Conservation (phyloP, 78 protist genomes). For the Dictyostelium purpureum region DNA sequence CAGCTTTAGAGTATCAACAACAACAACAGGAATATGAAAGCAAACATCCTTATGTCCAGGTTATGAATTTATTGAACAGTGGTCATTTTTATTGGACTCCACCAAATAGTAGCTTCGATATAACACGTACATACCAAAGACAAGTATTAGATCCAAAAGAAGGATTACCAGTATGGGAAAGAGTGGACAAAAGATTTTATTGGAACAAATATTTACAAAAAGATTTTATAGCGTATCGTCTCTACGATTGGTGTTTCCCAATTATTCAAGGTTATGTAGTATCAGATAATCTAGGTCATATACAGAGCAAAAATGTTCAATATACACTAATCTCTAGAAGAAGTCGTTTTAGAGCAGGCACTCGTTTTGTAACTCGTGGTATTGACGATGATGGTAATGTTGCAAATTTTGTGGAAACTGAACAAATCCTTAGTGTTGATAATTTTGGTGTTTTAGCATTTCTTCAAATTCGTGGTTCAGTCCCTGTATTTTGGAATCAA, state of each 20-base stretch:
- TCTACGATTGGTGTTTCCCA: constrained; percentile 81
- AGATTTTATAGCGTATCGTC: constrained; percentile 65
- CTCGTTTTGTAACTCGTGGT: constrained; percentile 90
- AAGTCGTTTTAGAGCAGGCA: constrained; percentile 86
- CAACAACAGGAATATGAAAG: not conserved
- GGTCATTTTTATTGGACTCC: constrained; percentile 73
- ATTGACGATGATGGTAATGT: constrained; percentile 91
- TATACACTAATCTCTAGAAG: constrained; percentile 77
- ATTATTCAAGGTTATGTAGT: constrained; percentile 64
- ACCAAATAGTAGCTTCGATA: constrained; percentile 29
- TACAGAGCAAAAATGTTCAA: not conserved
- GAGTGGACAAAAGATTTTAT: constrained; percentile 73
- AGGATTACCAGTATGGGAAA: constrained; percentile 49
- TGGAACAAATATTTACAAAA: constrained; percentile 71
- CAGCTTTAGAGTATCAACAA: too few species aligned
- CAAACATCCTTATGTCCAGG: constrained; percentile 42
- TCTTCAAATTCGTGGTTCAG: constrained; percentile 83
- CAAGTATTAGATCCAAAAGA: constrained; percentile 39
- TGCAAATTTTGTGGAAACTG: constrained; percentile 93
- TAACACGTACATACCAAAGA: constrained; percentile 47
- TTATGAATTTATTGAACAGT: constrained; percentile 54
- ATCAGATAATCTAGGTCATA: not conserved
- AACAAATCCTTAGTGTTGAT: constrained; percentile 65
- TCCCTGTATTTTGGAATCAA: constrained; percentile 93
- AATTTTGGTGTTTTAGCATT: constrained; percentile 16